A percentile compares a stretch with the other conserved stretches of the same genome.
Conservation (phyloP, 1,284 basidiomycete species). For the Sporisorium scitamineum region DNA sequence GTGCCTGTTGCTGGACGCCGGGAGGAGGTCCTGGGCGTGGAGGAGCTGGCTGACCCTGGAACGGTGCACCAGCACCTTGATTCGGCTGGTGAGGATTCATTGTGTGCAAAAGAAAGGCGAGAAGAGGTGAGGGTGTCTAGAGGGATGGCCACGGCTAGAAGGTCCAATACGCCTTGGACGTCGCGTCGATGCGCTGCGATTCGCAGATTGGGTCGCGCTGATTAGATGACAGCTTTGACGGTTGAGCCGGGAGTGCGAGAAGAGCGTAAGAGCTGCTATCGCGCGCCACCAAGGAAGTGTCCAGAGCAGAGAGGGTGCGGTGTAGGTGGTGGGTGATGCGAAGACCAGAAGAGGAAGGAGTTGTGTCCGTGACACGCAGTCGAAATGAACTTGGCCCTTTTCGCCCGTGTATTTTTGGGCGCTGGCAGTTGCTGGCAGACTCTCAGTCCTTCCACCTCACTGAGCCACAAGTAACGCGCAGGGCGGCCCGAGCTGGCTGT, state of each 20-base stretch:
- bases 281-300: neutral
- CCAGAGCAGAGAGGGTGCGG: neutral
- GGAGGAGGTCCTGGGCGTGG: conserved; percentile 24
- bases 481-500: neutral
- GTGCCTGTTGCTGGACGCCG: conserved; percentile 15
- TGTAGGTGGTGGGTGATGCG: neutral
- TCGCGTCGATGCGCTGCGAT: neutral
- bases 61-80: conserved; percentile 16
- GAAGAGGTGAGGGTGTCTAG: neutral
- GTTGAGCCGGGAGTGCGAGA: neutral
- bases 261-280: neutral
- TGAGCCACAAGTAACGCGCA: neutral
- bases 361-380: conserved; percentile 2
- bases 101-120: neutral
- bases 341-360: neutral
- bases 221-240: neutral
- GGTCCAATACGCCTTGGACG: neutral
- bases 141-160: neutral
- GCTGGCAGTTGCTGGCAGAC: conserved; percentile 2
- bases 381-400: neutral
- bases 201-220: neutral
- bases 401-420: conserved; percentile 23
- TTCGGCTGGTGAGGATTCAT: conserved; percentile 35
- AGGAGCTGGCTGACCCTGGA: conserved; percentile 28
- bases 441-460: conserved; percentile 11